phyloP scores from a whole-genome alignment of 371 early-diverging fungal genomes.

The Scutellospora calospora region DNA sequence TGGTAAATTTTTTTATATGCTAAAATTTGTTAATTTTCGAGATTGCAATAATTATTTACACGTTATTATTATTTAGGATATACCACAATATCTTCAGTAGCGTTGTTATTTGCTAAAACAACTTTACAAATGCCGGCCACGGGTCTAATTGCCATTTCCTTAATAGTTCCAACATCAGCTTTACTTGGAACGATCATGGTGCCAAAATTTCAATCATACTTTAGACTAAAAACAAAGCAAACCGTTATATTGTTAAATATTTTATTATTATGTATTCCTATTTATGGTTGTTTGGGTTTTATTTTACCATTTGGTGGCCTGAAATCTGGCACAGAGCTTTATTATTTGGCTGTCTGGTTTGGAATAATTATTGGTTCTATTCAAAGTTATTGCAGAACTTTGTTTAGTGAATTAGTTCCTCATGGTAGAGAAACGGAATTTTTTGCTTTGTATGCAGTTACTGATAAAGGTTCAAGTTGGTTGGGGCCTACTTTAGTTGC shows the following conservation, averaged over 20 bases:
- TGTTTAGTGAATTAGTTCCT: constrained; percentile 65
- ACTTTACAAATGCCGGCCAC: neutral
- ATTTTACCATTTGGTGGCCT: constrained; percentile 54
- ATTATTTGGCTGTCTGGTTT: constrained; percentile 55
- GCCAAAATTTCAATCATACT: constrained; percentile 55
- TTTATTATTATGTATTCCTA: constrained; percentile 53
- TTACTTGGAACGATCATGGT: constrained; percentile 62
- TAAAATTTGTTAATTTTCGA: neutral
- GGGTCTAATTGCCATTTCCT: constrained; percentile 52
- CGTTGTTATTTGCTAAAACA: constrained; percentile 49
- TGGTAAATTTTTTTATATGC: constrained; percentile 39
- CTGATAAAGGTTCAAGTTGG: constrained; percentile 70
- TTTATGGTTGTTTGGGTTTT: constrained; percentile 67
- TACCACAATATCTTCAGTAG: constrained; percentile 54
- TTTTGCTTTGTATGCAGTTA: constrained; percentile 65
- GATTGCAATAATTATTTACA: neutral
- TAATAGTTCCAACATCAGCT: constrained; percentile 59
- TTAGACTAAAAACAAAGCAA: constrained; percentile 45
- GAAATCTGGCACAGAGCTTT: constrained; percentile 51
- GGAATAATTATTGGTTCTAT: constrained; percentile 58
- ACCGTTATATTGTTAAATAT: constrained; percentile 48
- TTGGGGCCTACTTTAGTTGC: constrained; percentile 70
- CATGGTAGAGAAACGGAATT: constrained; percentile 63
- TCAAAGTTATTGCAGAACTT: constrained; percentile 57
- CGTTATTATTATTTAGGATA: neutral